These are phyloP conservation scores for Lophiotrema nucula DNA, from an alignment of 495 filamentous ascomycete species.

Conservation along the genomic window DNA sequence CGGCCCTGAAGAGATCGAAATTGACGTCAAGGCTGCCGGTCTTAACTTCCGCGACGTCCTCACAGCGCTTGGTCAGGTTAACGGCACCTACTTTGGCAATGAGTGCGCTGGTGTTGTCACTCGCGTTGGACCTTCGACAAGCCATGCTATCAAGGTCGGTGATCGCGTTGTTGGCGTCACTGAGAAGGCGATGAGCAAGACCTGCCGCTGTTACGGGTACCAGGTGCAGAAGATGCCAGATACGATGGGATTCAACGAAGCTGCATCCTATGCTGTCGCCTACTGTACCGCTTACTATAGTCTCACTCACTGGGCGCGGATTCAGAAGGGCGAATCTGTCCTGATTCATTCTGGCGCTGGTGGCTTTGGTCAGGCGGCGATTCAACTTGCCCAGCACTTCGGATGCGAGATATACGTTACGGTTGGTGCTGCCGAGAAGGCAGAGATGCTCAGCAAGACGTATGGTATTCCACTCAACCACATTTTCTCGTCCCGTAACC, in stretches of 20 bases:
- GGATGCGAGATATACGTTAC: conserved; percentile 16
- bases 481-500: background rate
- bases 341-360: conserved; percentile 19
- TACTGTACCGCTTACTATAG: conserved; percentile 2
- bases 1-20: conserved; percentile 14
- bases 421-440: conserved; percentile 4
- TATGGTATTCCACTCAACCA: background rate
- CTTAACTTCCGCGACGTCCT: conserved; percentile 23
- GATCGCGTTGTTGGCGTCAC: conserved; percentile 37
- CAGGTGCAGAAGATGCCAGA: conserved; percentile 2
- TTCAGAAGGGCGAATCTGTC: conserved; percentile 28
- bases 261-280: conserved; percentile 1
- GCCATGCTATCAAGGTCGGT: conserved; percentile 36
- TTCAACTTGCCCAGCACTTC: conserved; percentile 3
- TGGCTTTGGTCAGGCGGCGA: conserved; percentile 12
- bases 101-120: conserved; percentile 15
- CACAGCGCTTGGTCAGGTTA: conserved; percentile 9
- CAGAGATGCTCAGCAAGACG: background rate
- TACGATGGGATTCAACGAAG: background rate
- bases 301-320: background rate
- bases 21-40: conserved; percentile 16
- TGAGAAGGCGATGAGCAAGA: background rate
- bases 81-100: background rate
- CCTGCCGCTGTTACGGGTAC: background rate
- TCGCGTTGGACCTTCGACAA: background rate